These are phyloP conservation scores for Exophiala lecanii-corni DNA, from an alignment of 2,329 filamentous ascomycete species.

Conservation along the genomic window DNA sequence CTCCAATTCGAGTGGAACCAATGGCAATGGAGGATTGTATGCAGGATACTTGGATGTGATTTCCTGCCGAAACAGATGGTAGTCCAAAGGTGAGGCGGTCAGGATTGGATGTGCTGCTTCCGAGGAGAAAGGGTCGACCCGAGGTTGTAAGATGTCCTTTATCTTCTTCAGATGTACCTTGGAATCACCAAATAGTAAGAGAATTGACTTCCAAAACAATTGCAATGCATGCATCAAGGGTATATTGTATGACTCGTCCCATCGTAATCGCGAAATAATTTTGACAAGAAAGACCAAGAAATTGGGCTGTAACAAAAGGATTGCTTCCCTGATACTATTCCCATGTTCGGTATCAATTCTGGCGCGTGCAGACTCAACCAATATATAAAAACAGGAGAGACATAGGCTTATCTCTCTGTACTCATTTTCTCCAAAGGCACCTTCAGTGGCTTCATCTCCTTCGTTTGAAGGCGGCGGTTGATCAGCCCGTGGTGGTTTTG, in stretches of 20 bases:
- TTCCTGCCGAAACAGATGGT: conserved; percentile 93
- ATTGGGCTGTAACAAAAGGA: conserved; percentile 21
- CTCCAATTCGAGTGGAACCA: conserved; percentile 81
- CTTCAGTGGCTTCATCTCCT: conserved; percentile 16
- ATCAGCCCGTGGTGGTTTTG: conserved; percentile 32
- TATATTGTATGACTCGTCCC: conserved; percentile 56
- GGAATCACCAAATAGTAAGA: conserved; percentile 79
- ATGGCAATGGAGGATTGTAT: conserved; percentile 80
- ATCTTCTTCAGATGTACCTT: conserved; percentile 62
- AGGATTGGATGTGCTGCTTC: conserved; percentile 61
- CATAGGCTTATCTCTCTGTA: conserved; percentile 25
- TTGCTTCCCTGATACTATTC: conserved; percentile 13
- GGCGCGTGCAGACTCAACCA: conserved; percentile 24
- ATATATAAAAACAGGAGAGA: conserved; percentile 25
- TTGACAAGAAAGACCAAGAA: conserved; percentile 23
- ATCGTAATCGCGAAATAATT: conserved; percentile 49
- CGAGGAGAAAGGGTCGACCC: conserved; percentile 56
- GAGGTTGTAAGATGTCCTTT: conserved; percentile 62
- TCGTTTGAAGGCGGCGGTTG: conserved; percentile 2
- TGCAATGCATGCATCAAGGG: conserved; percentile 68
- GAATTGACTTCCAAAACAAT: conserved; percentile 84
- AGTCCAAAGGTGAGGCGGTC: conserved; percentile 89
- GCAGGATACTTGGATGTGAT: conserved; percentile 97
- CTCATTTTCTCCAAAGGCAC: conserved; percentile 23
- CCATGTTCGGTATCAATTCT: conserved; percentile 12